phyloP scores from a whole-genome alignment of 2,329 filamentous ascomycete species.

The Colletotrichum liaoningense region DNA sequence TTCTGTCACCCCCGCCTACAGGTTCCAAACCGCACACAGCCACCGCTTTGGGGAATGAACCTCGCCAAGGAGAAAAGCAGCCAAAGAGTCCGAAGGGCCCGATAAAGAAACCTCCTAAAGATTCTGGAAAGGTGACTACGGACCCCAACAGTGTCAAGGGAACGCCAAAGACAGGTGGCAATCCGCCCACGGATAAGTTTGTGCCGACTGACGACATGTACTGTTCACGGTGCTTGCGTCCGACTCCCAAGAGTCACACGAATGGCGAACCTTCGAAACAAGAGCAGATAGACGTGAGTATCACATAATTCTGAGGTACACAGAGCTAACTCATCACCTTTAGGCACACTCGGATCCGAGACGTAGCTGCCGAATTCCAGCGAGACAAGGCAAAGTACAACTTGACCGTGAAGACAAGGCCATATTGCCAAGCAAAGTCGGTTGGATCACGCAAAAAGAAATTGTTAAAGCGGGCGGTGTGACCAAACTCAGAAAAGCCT shows the following conservation, averaged over 20 bases:
- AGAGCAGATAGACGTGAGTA: conserved; percentile 30
- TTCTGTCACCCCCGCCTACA: neutral
- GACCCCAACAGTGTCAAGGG: neutral
- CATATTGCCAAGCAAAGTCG: conserved; percentile 46
- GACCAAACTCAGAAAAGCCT: conserved; percentile 38
- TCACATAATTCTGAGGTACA: neutral
- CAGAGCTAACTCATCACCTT: neutral
- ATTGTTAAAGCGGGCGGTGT: conserved; percentile 32
- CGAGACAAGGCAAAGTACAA: neutral
- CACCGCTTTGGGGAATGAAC: neutral
- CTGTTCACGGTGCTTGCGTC: conserved; percentile 42
- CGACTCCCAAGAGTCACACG: conserved; percentile 12
- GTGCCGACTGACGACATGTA: conserved; percentile 43
- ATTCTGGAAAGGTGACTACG: neutral
- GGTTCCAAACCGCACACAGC: neutral
- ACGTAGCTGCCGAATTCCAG: conserved; percentile 31
- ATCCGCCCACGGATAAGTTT: conserved; percentile 33
- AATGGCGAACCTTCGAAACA: conserved; percentile 15
- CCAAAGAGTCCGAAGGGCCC: neutral
- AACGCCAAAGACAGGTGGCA: neutral
- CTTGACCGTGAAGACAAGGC: neutral
- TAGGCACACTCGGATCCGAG: conserved; percentile 33
- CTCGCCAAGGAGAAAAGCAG: neutral
- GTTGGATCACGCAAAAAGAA: conserved; percentile 43
- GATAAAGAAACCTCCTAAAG: neutral